Conservation (phyloP, 805 yeast genomes). For the Nakazawaea wickerhamii region DNA sequence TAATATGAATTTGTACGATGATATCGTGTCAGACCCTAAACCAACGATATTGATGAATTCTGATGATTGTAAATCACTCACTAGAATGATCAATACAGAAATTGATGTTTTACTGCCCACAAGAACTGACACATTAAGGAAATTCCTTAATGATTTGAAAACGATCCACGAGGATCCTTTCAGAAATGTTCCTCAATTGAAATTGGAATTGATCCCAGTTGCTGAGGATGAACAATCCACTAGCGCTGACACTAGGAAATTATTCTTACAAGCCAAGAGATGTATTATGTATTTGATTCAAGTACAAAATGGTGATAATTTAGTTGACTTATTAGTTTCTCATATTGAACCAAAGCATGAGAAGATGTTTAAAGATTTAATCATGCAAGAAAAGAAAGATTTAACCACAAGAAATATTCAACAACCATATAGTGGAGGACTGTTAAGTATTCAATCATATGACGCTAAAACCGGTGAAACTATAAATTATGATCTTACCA, state of each 20-base stretch:
- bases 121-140: conserved; percentile 39
- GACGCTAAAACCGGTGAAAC: background rate
- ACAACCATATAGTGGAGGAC: conserved; percentile 12
- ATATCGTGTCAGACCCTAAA: conserved; percentile 45
- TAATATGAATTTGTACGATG: conserved; percentile 61
- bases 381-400: conserved; percentile 39
- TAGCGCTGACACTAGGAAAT: conserved; percentile 52
- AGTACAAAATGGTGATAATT: conserved; percentile 66
- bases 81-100: conserved; percentile 36
- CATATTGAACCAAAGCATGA: conserved; percentile 72
- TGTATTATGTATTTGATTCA: conserved; percentile 77
- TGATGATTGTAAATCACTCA: conserved; percentile 39
- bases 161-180: conserved; percentile 5
- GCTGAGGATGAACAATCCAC: conserved; percentile 39
- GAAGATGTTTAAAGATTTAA: conserved; percentile 47
- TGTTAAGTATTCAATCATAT: conserved; percentile 1
- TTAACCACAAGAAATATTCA: conserved; percentile 26
- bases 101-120: conserved; percentile 39
- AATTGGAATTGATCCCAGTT: conserved; percentile 24
- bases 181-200: conserved; percentile 2
- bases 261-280: conserved; percentile 74
- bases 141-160: conserved; percentile 13
- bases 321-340: conserved; percentile 63
- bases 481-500: conserved; percentile 37
- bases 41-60: conserved; percentile 40